phyloP scores from a whole-genome alignment of 495 filamentous ascomycete species.

The Lasiosphaeria miniovina region DNA sequence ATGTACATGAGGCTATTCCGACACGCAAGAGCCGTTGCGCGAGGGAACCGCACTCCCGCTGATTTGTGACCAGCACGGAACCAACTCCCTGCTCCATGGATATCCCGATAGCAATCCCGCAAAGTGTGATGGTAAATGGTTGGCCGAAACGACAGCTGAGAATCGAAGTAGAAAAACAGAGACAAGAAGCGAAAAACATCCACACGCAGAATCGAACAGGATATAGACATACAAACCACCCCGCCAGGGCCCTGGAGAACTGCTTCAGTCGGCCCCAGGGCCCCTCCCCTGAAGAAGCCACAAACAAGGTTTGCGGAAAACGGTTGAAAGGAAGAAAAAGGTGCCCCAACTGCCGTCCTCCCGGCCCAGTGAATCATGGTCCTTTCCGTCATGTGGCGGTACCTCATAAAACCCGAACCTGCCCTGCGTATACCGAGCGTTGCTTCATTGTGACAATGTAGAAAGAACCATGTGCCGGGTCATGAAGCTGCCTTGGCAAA shows the following conservation, averaged over 20 bases:
- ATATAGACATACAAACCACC: neutral
- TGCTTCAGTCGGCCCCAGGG: no score
- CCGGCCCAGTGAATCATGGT: no score
- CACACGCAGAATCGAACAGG: neutral
- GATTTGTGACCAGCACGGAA: conserved; percentile 1
- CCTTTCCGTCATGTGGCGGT: no score
- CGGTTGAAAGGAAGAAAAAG: no score
- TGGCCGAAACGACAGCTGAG: neutral
- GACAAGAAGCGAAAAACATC: conserved; percentile 1
- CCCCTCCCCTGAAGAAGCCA: no score
- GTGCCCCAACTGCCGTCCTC: no score
- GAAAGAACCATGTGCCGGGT: neutral
- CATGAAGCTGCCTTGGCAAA: neutral
- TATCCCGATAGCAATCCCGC: neutral
- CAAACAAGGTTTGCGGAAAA: no score
- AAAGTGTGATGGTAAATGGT: conserved; percentile 1
- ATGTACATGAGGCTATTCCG: neutral
- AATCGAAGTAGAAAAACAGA: conserved; percentile 1
- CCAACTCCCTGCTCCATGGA: conserved; percentile 1
- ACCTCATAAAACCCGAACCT: no score
- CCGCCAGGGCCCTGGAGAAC: no score
- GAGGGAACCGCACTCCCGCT: neutral
- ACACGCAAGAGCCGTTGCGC: neutral
- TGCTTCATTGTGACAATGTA: neutral
- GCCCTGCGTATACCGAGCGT: no score